phyloP scores from a whole-genome alignment of 495 filamentous ascomycete genomes.

The Venustampulla echinocandica region DNA sequence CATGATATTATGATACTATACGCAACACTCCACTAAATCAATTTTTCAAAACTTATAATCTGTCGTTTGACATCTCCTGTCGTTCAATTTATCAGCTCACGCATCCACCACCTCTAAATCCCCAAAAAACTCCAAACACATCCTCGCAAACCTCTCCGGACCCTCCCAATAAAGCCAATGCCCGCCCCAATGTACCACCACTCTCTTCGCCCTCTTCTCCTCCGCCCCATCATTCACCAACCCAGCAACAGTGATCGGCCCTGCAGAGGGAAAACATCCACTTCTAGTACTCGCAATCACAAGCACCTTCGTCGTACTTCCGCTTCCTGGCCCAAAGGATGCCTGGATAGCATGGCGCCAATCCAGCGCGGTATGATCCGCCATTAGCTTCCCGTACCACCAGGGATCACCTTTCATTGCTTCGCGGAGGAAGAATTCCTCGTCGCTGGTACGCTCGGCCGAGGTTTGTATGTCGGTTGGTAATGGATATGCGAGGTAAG shows the following conservation, averaged over 20 bases:
- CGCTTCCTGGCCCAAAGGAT: slow-evolving; percentile 22
- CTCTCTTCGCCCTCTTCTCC: slow-evolving; percentile 19
- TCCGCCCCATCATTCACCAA: slow-evolving; percentile 17
- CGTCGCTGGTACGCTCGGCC: slow-evolving; percentile 22
- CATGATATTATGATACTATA: no score
- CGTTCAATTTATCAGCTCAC: no score
- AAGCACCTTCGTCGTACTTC: slow-evolving; percentile 17
- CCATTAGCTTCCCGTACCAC: slow-evolving; percentile 36
- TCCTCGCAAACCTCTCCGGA: slow-evolving; percentile 31
- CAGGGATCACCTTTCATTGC: slow-evolving; percentile 28
- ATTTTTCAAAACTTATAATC: no score
- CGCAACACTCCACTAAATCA: no score
- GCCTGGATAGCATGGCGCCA: slow-evolving; percentile 34
- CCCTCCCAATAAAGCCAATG: slow-evolving; percentile 43
- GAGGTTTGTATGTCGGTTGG: slow-evolving; percentile 2
- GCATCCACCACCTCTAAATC: not conserved
- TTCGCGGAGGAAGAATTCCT: slow-evolving; percentile 32
- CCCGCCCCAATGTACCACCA: slow-evolving; percentile 32
- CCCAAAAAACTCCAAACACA: slow-evolving; percentile 28
- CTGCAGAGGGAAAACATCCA: slow-evolving; percentile 36
- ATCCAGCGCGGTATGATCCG: slow-evolving; percentile 39
- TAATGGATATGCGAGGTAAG: slow-evolving; percentile 27
- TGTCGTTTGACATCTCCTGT: no score
- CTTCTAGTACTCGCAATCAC: slow-evolving; percentile 34
- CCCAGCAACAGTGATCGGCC: slow-evolving; percentile 31